These are phyloP conservation scores for Stagonosporopsis cucurbitacearum DNA, from an alignment of 2,329 filamentous ascomycete genomes.

Conservation along the genomic window DNA sequence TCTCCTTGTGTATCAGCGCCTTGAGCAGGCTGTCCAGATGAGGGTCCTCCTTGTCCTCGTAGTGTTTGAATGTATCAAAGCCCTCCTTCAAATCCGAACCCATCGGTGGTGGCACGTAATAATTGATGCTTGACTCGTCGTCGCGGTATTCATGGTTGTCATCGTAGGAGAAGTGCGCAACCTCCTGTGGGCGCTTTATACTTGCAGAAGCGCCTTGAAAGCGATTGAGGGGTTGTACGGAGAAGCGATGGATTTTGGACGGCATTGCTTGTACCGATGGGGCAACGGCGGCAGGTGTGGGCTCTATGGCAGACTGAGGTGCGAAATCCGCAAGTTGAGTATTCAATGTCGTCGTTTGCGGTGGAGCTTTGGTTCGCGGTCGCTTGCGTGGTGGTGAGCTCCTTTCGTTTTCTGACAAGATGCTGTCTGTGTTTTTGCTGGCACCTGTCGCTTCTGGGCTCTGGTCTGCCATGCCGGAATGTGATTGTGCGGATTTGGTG, in stretches of 20 bases:
- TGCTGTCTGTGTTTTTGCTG: constrained; percentile 12
- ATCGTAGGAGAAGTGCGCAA: constrained; percentile 93
- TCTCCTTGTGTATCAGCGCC: constrained; percentile 76
- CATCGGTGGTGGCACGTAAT: constrained; percentile 81
- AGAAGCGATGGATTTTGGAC: constrained; percentile 29
- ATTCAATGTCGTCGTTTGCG: constrained; percentile 7
- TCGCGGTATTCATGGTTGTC: constrained; percentile 77
- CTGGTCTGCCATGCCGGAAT: neutral
- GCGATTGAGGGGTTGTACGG: constrained; percentile 41
- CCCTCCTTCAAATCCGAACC: constrained; percentile 78
- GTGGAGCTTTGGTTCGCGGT: constrained; percentile 45
- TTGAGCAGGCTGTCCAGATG: constrained; percentile 85
- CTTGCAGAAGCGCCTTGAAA: constrained; percentile 44
- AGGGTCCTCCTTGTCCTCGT: constrained; percentile 82
- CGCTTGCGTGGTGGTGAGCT: constrained; percentile 38
- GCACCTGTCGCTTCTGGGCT: neutral
- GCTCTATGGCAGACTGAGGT: neutral
- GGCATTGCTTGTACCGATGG: neutral
- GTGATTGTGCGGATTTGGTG: neutral
- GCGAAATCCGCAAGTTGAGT: neutral
- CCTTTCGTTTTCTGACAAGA: constrained; percentile 17
- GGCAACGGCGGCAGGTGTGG: neutral
- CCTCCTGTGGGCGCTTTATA: constrained; percentile 67
- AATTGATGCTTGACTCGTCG: constrained; percentile 80
- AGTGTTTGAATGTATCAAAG: constrained; percentile 81